A percentile compares a stretch with the other conserved stretches of the same genome.
Evolutionary conservation across 257 asterid genomes (phyloP).

Genomic region (Forsythia suspensa): DNA sequence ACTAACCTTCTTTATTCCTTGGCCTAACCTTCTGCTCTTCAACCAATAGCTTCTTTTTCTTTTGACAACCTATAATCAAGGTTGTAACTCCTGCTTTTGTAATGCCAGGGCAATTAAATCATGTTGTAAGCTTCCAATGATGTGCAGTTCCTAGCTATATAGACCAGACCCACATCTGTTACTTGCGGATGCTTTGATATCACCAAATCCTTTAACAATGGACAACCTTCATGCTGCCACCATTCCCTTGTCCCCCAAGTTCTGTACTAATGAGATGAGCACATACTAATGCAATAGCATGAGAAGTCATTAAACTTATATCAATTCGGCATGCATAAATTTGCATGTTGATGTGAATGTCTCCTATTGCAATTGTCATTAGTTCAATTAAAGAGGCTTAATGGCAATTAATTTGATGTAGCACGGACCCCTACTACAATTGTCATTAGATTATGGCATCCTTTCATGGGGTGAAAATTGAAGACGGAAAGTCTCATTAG

Average conservation of each 20-base stretch:
- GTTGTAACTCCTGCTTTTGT: constrained; percentile 68
- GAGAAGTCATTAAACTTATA: not conserved
- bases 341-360: not conserved
- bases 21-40: constrained; percentile 74
- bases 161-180: constrained; percentile 59
- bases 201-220: constrained; percentile 62
- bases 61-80: constrained; percentile 52
- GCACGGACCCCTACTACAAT: too few relatives aligned
- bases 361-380: too few relatives aligned
- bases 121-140: constrained; percentile 68
- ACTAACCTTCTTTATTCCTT: not conserved
- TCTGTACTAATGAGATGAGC: constrained; percentile 35
- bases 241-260: constrained; percentile 68
- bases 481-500: too few relatives aligned
- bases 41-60: constrained; percentile 62
- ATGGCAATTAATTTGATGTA: too few relatives aligned
- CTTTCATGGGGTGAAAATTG: too few relatives aligned
- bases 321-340: not conserved
- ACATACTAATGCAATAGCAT: not conserved
- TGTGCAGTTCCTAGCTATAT: constrained; percentile 56
- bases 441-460: too few relatives aligned
- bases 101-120: constrained; percentile 72
- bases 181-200: constrained; percentile 74
- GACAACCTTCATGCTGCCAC: constrained; percentile 66
- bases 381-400: too few relatives aligned